A percentile compares a stretch with the other conserved stretches of the same genome.
Evolutionary conservation across 345 rosid species (phyloP).

Genomic region (Sonneratia alba): DNA sequence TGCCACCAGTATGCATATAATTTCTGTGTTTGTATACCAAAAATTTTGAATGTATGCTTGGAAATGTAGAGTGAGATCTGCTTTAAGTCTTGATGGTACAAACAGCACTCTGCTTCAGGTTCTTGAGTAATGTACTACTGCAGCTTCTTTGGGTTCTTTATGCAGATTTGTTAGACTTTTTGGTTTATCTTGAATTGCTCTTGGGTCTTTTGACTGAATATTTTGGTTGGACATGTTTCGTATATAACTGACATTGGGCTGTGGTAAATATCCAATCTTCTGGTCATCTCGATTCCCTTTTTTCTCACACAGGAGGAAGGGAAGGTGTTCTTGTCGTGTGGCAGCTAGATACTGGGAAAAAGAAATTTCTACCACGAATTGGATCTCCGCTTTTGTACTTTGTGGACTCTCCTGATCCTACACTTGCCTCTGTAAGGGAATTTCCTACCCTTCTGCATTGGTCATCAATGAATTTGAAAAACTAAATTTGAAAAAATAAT

Average conservation of each 20-base stretch:
- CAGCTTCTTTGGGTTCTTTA: not conserved
- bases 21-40: not conserved
- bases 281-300: not conserved
- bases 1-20: not conserved
- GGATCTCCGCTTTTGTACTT: conserved; percentile 82
- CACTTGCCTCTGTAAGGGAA: conserved; percentile 72
- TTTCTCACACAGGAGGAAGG: conserved; percentile 55
- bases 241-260: not conserved
- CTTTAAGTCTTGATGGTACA: not conserved
- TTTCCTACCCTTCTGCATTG: not conserved
- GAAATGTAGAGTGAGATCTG: not conserved
- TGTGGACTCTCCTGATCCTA: conserved; percentile 67
- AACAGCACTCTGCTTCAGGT: not conserved
- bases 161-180: not conserved
- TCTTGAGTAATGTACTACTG: not conserved
- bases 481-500: not conserved
- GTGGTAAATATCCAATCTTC: not conserved
- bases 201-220: not conserved
- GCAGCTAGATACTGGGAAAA: conserved; percentile 94
- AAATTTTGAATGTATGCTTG: not conserved
- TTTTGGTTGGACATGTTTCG: not conserved
- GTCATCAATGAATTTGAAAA: not conserved
- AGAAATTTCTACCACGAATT: conserved; percentile 84
- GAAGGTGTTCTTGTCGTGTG: conserved; percentile 99
- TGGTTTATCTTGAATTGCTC: not conserved